A percentile compares a stretch with the other conserved stretches of the same genome.
These are phyloP conservation scores for Geotrichum aggregatum DNA, from an alignment of 1,139 yeast species.

Conservation along the genomic window DNA sequence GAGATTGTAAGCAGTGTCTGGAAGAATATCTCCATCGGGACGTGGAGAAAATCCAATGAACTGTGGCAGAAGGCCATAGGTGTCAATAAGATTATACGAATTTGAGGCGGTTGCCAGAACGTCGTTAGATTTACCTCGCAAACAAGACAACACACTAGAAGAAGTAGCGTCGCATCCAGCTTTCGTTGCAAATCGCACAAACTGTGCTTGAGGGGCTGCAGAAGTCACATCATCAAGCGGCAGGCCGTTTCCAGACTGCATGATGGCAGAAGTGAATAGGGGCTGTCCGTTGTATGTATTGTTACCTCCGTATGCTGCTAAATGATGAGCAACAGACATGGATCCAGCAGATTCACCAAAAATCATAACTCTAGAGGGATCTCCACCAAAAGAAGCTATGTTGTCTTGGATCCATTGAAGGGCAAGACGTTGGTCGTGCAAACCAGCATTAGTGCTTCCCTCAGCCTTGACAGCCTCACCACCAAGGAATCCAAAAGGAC, in stretches of 20 bases:
- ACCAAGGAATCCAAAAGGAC: constrained; percentile 38
- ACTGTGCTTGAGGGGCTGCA: constrained; percentile 14
- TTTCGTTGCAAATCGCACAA: constrained; percentile 14
- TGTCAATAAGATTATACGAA: background rate
- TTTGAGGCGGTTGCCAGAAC: constrained; percentile 23
- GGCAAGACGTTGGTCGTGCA: constrained; percentile 39
- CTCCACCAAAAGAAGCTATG: constrained; percentile 40
- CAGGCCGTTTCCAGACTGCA: constrained; percentile 19
- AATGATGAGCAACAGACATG: constrained; percentile 34
- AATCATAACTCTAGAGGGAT: constrained; percentile 36
- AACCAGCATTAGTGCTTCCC: constrained; percentile 35
- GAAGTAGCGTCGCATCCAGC: constrained; percentile 23
- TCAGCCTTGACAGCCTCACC: constrained; percentile 29
- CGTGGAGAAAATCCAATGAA: constrained; percentile 26
- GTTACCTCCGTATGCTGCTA: constrained; percentile 31
- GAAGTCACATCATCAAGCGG: background rate
- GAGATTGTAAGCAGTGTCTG: constrained; percentile 19
- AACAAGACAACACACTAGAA: constrained; percentile 20
- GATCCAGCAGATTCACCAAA: constrained; percentile 43
- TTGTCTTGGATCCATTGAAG: constrained; percentile 39
- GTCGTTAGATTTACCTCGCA: constrained; percentile 17
- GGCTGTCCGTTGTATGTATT: constrained; percentile 25
- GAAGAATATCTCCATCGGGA: constrained; percentile 24
- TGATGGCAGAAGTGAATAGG: constrained; percentile 34
- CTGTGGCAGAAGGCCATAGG: constrained; percentile 9